Evolutionary conservation across 345 rosid genomes (phyloP), one percentile per base, ranked within the genome.

Genomic region (Cardamine resedifolia): DNA sequence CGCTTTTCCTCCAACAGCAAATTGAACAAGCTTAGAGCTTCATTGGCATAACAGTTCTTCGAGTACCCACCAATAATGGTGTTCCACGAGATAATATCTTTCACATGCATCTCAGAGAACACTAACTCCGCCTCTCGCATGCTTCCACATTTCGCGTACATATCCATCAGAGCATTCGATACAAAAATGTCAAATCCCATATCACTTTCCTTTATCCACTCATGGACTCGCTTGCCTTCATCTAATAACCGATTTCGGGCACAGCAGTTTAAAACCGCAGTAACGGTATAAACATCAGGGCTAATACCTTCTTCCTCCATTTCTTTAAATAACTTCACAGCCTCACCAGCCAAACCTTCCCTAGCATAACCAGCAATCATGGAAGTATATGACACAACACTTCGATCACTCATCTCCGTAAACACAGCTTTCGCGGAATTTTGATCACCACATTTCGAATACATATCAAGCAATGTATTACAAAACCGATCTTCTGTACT

Each of bases 71-170:
- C 92, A 10, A 87, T 86, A 80, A 86, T 74, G 6, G 89, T 84
- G 71, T 87, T 89, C 96, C 96, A 87, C 30, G 92, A 84, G 57
- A 87, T 59, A 34, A 81, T 77, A 79, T 89, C 92, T 75, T 81
- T 87, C 26, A 69, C 77, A 28, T 63, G 80, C 87, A 85, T 85
- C 62, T 73, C 68, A 7, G 62, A 69, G 68, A 87, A 87, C 18
- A 84, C 87, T 11, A 43, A 56, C 56, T 81, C 72, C 14, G 92
- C 92, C 27, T 83, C 89, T 70, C 38, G 51, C 88, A 87, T 83
- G 77, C 85, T 87, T 81, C 92, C 90, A 74, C 92, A 87, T 83
- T 84, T 87, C 2, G 89, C 85, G 77, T 87, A 87, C 92, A 87
- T 87, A 72, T 90, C 92, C 88, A 87, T 81, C 50, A 90, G 81